A percentile compares a stretch with the other conserved stretches of the same genome.
Conservation (phyloP, 2,329 filamentous ascomycete species). For the Alternaria panax region DNA sequence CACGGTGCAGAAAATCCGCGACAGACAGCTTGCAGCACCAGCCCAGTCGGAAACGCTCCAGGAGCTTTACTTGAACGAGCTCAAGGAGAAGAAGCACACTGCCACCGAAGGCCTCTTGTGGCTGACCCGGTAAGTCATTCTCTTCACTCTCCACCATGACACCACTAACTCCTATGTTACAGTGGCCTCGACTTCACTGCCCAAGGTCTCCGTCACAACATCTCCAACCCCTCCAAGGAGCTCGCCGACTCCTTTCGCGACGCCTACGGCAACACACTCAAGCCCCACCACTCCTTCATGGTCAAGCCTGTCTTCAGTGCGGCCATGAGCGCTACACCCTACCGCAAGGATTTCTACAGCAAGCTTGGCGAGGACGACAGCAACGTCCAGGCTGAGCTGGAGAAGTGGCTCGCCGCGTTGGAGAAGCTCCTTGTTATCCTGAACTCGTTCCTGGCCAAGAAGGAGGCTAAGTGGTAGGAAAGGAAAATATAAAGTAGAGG, state of each 20-base stretch:
- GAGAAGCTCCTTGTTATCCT: conserved; percentile 82
- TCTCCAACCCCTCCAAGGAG: conserved; percentile 73
- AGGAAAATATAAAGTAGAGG: not conserved
- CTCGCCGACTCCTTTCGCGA: conserved; percentile 85
- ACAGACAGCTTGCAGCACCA: conserved; percentile 79
- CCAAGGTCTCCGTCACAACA: conserved; percentile 80
- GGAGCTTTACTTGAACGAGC: conserved; percentile 82
- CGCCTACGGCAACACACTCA: conserved; percentile 86
- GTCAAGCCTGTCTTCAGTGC: conserved; percentile 92
- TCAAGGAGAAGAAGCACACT: conserved; percentile 86
- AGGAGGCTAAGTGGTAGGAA: conserved; percentile 45
- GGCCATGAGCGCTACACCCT: conserved; percentile 91
- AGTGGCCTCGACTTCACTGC: conserved; percentile 95
- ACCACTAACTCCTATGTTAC: not conserved
- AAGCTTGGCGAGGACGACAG: conserved; percentile 76
- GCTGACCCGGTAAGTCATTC: conserved; percentile 75
- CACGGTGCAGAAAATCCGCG: conserved; percentile 77
- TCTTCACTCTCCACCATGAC: not conserved
- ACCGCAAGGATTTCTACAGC: conserved; percentile 89
- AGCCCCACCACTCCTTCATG: conserved; percentile 87
- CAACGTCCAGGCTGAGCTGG: conserved; percentile 70
- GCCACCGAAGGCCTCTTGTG: conserved; percentile 91
- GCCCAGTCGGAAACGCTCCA: conserved; percentile 84
- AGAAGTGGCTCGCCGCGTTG: conserved; percentile 76
- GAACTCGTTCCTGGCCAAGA: conserved; percentile 61